Percentiles rank a stretch among this genome's conserved stretches.
Evolutionary conservation across 2,329 filamentous ascomycete species (phyloP).

Genomic region (Curvularia sp.): DNA sequence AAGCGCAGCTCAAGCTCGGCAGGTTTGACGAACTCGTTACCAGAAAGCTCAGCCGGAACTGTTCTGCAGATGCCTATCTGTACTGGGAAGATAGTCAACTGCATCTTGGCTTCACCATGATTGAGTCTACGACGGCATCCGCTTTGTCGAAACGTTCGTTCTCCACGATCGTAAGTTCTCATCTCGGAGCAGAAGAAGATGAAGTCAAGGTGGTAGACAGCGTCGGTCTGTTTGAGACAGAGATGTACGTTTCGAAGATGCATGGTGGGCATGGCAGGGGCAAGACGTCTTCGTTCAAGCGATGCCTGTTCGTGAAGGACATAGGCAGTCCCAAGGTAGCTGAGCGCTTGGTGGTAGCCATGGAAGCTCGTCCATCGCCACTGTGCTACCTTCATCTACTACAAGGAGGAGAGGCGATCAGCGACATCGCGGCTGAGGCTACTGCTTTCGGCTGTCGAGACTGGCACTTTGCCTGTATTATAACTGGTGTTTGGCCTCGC

Average conservation of each 20-base stretch:
- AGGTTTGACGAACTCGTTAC: conserved; percentile 53
- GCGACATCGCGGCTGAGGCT: conserved; percentile 53
- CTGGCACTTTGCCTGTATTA: conserved; percentile 69
- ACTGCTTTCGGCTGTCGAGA: conserved; percentile 69
- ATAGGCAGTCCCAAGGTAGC: conserved; percentile 51
- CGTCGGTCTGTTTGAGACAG: conserved; percentile 62
- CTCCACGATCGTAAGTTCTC: neutral
- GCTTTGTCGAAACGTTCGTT: neutral
- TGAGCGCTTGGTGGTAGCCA: conserved; percentile 53
- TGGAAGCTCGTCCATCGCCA: conserved; percentile 59
- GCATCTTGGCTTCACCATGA: conserved; percentile 61
- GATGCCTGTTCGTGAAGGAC: conserved; percentile 65
- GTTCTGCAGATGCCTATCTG: conserved; percentile 64
- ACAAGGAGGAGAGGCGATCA: conserved; percentile 64
- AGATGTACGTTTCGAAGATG: conserved; percentile 68
- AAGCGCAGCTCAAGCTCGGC: conserved; percentile 49
- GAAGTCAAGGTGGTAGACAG: conserved; percentile 53
- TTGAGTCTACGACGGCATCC: conserved; percentile 45
- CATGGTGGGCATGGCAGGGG: conserved; percentile 64
- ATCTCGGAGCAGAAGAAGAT: conserved; percentile 43
- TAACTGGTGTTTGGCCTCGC: conserved; percentile 69
- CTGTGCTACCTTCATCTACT: conserved; percentile 69
- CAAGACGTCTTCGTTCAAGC: conserved; percentile 70
- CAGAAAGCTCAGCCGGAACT: conserved; percentile 51
- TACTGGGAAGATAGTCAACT: conserved; percentile 58